Evolutionary conservation across 345 rosid species (phyloP), one percentile per base, ranked within the genome.

Genomic region (Diplotaxis tenuifolia): DNA sequence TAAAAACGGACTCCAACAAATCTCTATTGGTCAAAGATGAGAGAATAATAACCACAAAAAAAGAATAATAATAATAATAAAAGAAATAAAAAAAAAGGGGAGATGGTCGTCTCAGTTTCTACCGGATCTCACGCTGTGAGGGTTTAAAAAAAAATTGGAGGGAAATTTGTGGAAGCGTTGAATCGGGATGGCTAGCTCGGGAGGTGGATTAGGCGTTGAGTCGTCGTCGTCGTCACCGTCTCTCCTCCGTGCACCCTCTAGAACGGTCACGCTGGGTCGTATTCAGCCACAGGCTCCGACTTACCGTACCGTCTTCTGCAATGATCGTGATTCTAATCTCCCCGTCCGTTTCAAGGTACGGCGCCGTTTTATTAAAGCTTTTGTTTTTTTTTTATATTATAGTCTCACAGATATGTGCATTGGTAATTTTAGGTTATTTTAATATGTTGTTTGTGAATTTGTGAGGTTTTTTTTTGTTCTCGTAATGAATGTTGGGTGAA

Each of bases 251-350:
- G 23, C 14, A 21, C 49, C 25, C 23, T 53, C 57, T 11, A 21
- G 88, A 31, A 87, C 94, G 72, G 92, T 87, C 56, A 86, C 89
- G 74, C 88, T 90, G 5, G 98, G 97, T 19, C 86, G 88, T 15
- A 83, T 93, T 62, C 98, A 89, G 82, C 96, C 98, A 20, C 98
- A 90, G 86, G 92, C 98, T 6, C 98, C 98, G 4, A 77, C 83
- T 78, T 73, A 79, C 56, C 96, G 98, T 53, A 93, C 93, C 75
- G 86, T 93, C 74, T 84, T 69, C 80, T 90, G 98, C 77, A 93
- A 93, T 75, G 96, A 93, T 62, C 92, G 93, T 59, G 98, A 90
- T 18, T 86, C 96, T 84, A 93, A 90, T 82, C 72, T 78, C 70
- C 86, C 80, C 55, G 85, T 89, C 66, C 79, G 86, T 47, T 93